phyloP scores from a whole-genome alignment of 1,139 yeast species.

The Pichia sp. region DNA sequence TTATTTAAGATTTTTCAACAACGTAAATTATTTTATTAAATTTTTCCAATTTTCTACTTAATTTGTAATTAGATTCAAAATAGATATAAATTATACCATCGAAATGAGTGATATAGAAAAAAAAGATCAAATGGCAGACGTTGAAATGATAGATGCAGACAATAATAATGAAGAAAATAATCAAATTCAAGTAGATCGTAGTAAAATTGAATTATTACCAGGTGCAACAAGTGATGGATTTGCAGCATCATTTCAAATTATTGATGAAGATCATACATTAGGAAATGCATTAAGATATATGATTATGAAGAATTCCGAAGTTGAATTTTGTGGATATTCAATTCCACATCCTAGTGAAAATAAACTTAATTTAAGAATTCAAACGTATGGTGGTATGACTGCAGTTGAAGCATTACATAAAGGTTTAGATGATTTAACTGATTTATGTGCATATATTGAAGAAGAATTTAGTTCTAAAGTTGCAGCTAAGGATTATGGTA shows the following conservation, averaged over 20 bases:
- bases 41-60: too few relatives aligned
- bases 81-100: not conserved
- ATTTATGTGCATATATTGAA: conserved; percentile 78
- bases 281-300: conserved; percentile 91
- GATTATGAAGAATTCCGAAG: conserved; percentile 96
- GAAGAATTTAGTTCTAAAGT: conserved; percentile 63
- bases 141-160: conserved; percentile 5
- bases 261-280: conserved; percentile 90
- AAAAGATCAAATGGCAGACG: conserved; percentile 1
- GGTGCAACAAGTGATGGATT: conserved; percentile 95
- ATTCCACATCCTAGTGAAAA: conserved; percentile 99
- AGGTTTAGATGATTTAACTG: conserved; percentile 81
- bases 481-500: conserved; percentile 44
- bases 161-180: conserved; percentile 1
- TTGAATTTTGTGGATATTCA: conserved; percentile 95
- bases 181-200: conserved; percentile 6
- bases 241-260: conserved; percentile 88
- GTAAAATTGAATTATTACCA: conserved; percentile 57
- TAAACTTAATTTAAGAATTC: conserved; percentile 82
- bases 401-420: conserved; percentile 92
- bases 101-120: conserved; percentile 2
- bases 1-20: too few relatives aligned
- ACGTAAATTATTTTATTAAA: too few relatives aligned
- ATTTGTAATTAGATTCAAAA: too few relatives aligned
- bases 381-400: conserved; percentile 80